Evolutionary conservation across 2,329 filamentous ascomycete genomes (phyloP), one percentile per base, ranked within the genome.

Genomic region (Trichoderma sp.): DNA sequence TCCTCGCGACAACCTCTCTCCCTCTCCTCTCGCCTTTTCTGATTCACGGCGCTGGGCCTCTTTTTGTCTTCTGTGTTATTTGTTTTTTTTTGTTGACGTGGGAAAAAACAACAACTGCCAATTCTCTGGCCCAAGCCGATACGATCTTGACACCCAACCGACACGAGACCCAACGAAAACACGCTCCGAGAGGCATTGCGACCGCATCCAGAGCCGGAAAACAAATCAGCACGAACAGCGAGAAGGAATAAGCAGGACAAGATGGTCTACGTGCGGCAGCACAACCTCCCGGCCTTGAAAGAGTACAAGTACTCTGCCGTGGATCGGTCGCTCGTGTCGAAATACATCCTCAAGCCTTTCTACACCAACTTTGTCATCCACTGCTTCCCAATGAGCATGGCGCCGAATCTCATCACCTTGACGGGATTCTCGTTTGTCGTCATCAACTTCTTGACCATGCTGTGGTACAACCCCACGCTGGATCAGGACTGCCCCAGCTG

Each of bases 251-350:
- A 67, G 21, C 21, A 21, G 14, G 71, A 61, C 73, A 85, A 76
- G 68, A 97, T 97, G 94, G 94, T 96, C 72, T 98, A 98, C 86
- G 94, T 99, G 71, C 93, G 96, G 73, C 92, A 97, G 82, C 90
- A 94, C 77, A 90, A 93, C 82, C 90, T 99, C 72, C 89, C 91
- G 49, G 93, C 92, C 79, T 89, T 99, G 75, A 92, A 92, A 81
- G 88, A 94, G 81, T 99, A 99, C 89, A 96, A 97, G 82, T 99
- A 99, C 86, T 93, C 92, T 52, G 88, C 89, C 69, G 92, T 98
- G 76, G 96, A 99, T 82, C 92, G 92, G 80, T 97, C 94, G 70
- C 85, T 97, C 71, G 86, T 93, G 52, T 97, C 94, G 73, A 92
- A 91, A 80, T 98, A 97, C 83, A 88, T 99, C 73, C 85, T 99